A percentile compares a stretch with the other conserved stretches of the same genome.
These are phyloP conservation scores for Trichocladium antarcticum DNA, from an alignment of 495 filamentous ascomycete genomes.

Conservation along the genomic window DNA sequence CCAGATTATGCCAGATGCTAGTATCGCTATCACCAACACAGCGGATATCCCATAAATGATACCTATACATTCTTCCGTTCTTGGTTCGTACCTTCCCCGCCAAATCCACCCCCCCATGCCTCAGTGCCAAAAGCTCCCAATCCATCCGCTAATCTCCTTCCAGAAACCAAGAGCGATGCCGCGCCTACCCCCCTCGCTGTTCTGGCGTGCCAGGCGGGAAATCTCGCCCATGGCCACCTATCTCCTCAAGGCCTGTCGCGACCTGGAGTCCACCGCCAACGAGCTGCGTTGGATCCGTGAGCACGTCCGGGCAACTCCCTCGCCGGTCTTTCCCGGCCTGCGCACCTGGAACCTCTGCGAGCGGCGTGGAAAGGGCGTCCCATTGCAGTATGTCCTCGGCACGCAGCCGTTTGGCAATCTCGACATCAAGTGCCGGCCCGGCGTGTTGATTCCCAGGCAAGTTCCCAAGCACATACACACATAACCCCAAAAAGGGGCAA, in stretches of 20 bases:
- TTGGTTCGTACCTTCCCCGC: no score
- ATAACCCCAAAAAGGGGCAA: background rate
- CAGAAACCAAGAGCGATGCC: slow-evolving; percentile 48
- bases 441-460: slow-evolving; percentile 77
- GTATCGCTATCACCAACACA: no score
- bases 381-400: slow-evolving; percentile 83
- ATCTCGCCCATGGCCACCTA: slow-evolving; percentile 50
- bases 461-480: background rate
- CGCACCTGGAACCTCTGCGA: slow-evolving; percentile 42
- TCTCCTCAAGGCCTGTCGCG: slow-evolving; percentile 60
- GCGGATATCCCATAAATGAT: no score
- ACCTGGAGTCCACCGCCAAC: slow-evolving; percentile 52
- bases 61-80: no score
- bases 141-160: background rate
- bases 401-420: slow-evolving; percentile 79
- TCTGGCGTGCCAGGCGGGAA: slow-evolving; percentile 43
- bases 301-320: slow-evolving; percentile 26
- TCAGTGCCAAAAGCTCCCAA: no score
- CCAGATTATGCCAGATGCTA: no score
- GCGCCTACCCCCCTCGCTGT: slow-evolving; percentile 50
- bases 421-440: slow-evolving; percentile 61
- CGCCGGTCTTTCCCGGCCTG: slow-evolving; percentile 6
- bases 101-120: no score
- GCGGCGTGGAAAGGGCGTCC: slow-evolving; percentile 51
- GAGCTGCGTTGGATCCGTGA: slow-evolving; percentile 84